These are phyloP conservation scores for Tremellales sp. DNA, from an alignment of 1,284 basidiomycete species.

Conservation along the genomic window DNA sequence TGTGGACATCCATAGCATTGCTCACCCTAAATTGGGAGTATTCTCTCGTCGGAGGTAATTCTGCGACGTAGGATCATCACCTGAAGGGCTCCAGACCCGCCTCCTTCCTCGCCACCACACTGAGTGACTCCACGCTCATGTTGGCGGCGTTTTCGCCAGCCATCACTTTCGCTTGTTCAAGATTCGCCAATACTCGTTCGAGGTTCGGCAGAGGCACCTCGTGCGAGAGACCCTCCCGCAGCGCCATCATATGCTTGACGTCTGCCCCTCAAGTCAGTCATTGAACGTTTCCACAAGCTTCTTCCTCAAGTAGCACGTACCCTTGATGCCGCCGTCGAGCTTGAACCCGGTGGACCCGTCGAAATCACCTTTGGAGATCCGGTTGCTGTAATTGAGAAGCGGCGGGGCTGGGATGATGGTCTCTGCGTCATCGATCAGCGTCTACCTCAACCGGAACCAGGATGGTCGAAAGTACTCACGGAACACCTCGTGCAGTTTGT, in stretches of 20 bases:
- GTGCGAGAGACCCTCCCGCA: conserved; percentile 24
- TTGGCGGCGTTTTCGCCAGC: no score
- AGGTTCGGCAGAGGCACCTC: conserved; percentile 25
- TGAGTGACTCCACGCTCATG: no score
- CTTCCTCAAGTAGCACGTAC: conserved; percentile 16
- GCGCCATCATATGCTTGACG: conserved; percentile 20
- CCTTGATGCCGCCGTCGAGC: conserved; percentile 36
- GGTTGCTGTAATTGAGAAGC: conserved; percentile 35
- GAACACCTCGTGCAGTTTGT: conserved; percentile 10
- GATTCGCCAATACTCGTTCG: conserved; percentile 22
- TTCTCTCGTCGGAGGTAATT: no score
- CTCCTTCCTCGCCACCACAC: no score
- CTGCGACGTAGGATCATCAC: no score
- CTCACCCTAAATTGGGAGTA: no score
- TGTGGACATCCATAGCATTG: no score
- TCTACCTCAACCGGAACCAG: not conserved
- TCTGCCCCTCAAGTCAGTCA: conserved; percentile 6
- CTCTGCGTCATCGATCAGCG: conserved; percentile 9
- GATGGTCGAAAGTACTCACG: conserved; percentile 7
- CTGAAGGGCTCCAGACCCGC: no score
- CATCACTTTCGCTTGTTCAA: conserved; percentile 22
- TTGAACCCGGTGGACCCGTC: conserved; percentile 26
- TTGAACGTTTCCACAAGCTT: no score
- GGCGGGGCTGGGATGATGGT: conserved; percentile 36
- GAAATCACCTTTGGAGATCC: conserved; percentile 35